phyloP scores from a whole-genome alignment of 176 grass and related monocot genomes.

The Aegilops umbellulata region DNA sequence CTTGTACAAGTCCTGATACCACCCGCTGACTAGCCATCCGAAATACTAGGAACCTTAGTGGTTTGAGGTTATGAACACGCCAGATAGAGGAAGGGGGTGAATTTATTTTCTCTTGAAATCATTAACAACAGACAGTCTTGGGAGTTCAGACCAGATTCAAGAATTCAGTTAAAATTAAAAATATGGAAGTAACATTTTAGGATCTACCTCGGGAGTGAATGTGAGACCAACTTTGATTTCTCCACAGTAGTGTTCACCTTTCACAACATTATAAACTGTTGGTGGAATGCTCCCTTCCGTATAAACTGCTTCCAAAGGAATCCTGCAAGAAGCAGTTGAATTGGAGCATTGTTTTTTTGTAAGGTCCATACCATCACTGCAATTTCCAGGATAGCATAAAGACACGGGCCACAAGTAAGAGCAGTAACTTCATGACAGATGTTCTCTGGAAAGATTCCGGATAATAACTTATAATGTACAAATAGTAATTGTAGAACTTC shows the following conservation, averaged over 20 bases:
- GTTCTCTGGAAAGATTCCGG: background rate
- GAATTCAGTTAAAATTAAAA: background rate
- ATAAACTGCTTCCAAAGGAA: constrained; percentile 71
- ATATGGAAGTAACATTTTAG: background rate
- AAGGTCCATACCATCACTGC: background rate
- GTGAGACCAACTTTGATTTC: constrained; percentile 82
- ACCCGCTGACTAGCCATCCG: background rate
- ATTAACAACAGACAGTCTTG: background rate
- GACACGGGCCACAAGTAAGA: background rate
- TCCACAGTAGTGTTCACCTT: constrained; percentile 73
- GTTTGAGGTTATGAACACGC: constrained; percentile 14
- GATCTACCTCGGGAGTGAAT: constrained; percentile 69
- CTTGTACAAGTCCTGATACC: background rate
- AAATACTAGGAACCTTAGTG: background rate
- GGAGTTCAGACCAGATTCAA: background rate
- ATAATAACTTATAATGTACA: background rate
- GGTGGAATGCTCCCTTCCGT: constrained; percentile 60
- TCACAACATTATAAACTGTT: constrained; percentile 73
- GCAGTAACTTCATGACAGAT: constrained; percentile 4
- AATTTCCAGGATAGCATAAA: background rate
- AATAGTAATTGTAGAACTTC: background rate
- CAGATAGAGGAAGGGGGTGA: background rate
- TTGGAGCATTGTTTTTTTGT: background rate
- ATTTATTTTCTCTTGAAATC: background rate
- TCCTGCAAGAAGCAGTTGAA: constrained; percentile 34